phyloP scores from a whole-genome alignment of 805 yeast species.

The Kuraishia molischiana region DNA sequence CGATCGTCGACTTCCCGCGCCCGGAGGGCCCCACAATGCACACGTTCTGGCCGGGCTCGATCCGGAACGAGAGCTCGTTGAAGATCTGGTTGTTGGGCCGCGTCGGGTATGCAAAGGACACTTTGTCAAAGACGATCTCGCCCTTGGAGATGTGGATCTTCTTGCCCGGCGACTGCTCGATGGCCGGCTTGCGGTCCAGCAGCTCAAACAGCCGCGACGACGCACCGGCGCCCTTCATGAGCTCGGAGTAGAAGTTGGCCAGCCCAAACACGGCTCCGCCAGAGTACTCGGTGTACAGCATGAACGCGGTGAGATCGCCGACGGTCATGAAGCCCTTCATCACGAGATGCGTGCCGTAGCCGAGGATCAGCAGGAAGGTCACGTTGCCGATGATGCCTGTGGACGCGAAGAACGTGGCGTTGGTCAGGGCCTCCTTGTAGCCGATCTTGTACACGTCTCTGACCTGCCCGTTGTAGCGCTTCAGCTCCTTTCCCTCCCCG shows the following conservation, averaged over 20 bases:
- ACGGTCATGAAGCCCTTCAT: constrained; percentile 62
- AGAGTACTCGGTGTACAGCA: constrained; percentile 93
- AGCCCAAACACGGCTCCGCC: constrained; percentile 88
- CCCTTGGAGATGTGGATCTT: constrained; percentile 34
- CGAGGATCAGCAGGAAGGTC: constrained; percentile 65
- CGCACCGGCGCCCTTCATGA: constrained; percentile 97
- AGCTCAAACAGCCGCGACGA: constrained; percentile 87
- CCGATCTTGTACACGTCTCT: constrained; percentile 61
- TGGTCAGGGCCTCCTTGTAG: constrained; percentile 68
- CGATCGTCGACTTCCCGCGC: constrained; percentile 86
- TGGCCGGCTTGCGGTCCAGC: constrained; percentile 69
- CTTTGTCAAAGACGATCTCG: constrained; percentile 55
- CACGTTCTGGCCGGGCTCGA: constrained; percentile 76
- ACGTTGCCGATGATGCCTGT: constrained; percentile 81
- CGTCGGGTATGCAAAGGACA: constrained; percentile 77
- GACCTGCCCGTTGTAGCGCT: constrained; percentile 64
- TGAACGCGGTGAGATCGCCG: constrained; percentile 86
- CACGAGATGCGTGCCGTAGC: constrained; percentile 76
- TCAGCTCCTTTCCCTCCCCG: constrained; percentile 73
- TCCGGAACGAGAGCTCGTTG: constrained; percentile 47
- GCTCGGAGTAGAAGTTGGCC: constrained; percentile 84
- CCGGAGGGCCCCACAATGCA: constrained; percentile 96
- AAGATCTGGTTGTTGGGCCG: constrained; percentile 67
- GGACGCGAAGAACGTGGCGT: constrained; percentile 71
- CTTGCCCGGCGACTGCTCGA: constrained; percentile 56